phyloP scores from a whole-genome alignment of 352 stramenopile genomes.

The Phytophthora ramorum region DNA sequence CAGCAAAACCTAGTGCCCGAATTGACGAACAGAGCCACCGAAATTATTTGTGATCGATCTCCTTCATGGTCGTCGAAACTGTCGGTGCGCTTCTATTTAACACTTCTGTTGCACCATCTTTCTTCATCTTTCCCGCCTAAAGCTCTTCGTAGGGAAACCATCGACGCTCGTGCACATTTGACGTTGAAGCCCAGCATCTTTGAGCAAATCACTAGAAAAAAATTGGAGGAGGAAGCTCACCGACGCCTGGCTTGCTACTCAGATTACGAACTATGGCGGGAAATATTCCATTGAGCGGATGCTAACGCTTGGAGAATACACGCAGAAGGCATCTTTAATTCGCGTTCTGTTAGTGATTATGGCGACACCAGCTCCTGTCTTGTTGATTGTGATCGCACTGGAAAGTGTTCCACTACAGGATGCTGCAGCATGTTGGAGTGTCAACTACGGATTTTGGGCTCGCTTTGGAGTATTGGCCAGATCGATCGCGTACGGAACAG shows the following conservation, averaged over 20 bases:
- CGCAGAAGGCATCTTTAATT: background rate
- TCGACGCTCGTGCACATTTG: no score
- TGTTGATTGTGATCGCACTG: background rate
- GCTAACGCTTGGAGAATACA: conserved; percentile 38
- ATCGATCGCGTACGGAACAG: conserved; percentile 12
- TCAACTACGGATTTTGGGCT: background rate
- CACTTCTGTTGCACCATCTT: no score
- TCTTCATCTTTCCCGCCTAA: no score
- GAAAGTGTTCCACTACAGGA: conserved; percentile 1
- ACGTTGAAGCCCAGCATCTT: no score
- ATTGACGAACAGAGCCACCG: no score
- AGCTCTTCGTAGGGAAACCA: no score
- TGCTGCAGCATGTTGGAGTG: background rate
- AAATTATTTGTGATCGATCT: no score
- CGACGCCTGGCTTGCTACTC: conserved; percentile 1
- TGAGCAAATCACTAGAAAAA: background rate
- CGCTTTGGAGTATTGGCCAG: conserved; percentile 3
- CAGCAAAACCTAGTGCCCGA: no score
- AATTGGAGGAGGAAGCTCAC: background rate
- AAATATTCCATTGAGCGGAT: conserved; percentile 45
- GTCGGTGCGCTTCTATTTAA: no score
- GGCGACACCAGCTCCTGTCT: background rate
- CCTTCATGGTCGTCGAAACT: no score
- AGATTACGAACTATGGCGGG: conserved; percentile 8
- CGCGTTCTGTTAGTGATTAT: background rate